These are phyloP conservation scores for Talaromyces sp. DNA, from an alignment of 2,329 filamentous ascomycete genomes.

Conservation along the genomic window DNA sequence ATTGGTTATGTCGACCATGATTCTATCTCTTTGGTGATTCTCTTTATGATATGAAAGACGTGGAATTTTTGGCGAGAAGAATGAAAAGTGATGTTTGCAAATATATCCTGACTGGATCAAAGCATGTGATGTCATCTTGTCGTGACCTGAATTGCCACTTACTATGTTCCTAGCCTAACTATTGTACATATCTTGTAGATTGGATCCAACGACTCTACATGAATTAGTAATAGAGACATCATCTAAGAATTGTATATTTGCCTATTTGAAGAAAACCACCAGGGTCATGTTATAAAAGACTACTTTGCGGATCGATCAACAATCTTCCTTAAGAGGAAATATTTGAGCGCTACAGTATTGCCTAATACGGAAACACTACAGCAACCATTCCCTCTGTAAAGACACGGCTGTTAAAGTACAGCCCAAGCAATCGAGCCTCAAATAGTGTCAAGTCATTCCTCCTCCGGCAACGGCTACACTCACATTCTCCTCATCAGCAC, in stretches of 20 bases:
- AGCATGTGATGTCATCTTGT: conserved; percentile 10
- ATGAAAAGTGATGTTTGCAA: no score
- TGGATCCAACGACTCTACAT: neutral
- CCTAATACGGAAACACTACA: neutral
- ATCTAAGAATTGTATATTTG: neutral
- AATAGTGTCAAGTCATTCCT: no score
- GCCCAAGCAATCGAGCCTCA: no score
- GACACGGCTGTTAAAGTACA: no score
- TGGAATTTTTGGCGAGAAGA: no score
- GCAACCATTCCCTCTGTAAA: no score
- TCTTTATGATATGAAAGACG: no score
- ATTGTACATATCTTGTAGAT: neutral
- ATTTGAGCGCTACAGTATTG: neutral
- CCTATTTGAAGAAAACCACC: neutral
- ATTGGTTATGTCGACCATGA: neutral
- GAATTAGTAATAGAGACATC: neutral
- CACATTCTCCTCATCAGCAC: neutral
- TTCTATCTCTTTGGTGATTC: neutral
- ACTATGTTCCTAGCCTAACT: neutral
- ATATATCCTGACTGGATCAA: neutral
- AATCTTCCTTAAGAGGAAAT: conserved; percentile 8
- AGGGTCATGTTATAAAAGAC: neutral
- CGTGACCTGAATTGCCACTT: conserved; percentile 7
- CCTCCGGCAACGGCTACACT: neutral
- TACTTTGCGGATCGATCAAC: neutral